Base-by-base conservation (phyloP, 805 yeast species). In the Candida wancherniae region DNA sequence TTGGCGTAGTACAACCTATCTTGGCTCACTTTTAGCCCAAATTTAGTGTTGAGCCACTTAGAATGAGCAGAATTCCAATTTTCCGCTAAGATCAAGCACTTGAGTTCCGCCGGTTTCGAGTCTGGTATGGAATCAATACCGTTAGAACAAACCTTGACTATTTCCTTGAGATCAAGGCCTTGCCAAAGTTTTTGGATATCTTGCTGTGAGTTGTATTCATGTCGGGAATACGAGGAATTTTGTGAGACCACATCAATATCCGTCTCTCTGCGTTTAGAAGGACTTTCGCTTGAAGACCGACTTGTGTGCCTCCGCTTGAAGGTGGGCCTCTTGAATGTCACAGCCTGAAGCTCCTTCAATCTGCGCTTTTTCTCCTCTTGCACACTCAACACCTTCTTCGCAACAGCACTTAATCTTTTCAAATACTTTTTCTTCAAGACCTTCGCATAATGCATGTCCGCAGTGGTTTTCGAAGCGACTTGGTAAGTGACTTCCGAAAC, bases 401-500 rank as follows among this genome's bases (percentile, higher is more conserved):
- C 69, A 18, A 45, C 36, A 5, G 15, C 11, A 3, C 34, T 48
- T 2, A 82, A 42, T 15, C 42, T 54, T 15, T 36, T 39, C 3
- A 77, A 44, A 1, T 50, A 34, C 3, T 26, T 39, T 13, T 30
- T 42, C 36, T 63, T 66, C 15, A 74, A 29, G 2, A 44, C 45
- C 6, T 32, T 45, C 1, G 56, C 42, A 25, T 69, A 50, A 24
- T 63, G 50, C 1, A 38, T 19, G n/a, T 61, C 68, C 0, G 92
- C 82, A 26, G 57, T 53, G 2, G 61, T 49, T 17, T 69, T 69
- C 24, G 69, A 45, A 0, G 62, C 53, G 3, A 58, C 51, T 22
- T 69, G 52, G 44, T 66, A 75, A 0, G 73, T 48, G 22, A 71
- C 61, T 41, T 82, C 88, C 25, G 71, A 66, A 24, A 84, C 47